Evolutionary conservation across 2,329 filamentous ascomycete species (phyloP), one percentile per base, ranked within the genome.

Genomic region (Diplocarpon rosae): DNA sequence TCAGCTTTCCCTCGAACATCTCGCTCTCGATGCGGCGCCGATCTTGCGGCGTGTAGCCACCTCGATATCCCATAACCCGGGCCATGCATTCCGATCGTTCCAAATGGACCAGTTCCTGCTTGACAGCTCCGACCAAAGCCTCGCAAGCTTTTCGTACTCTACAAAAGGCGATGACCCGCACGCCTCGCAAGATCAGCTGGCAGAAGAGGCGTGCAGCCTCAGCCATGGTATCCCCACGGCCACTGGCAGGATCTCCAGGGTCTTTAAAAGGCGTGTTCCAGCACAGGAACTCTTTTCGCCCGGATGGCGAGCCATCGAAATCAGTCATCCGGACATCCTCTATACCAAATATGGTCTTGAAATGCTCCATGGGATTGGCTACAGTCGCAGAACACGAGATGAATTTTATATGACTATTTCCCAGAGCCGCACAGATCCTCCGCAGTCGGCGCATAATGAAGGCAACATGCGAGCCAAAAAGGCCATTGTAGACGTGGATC

Each of bases 241-340:
- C 90, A 56, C 86, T 94, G 0, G 83, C 78, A 8, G 88, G 85
- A 63, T 96, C 90, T 1, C 73, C 75, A 0, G 90, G 87, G 54
- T 95, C 90, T 61, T 88, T 93, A 63, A 79, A 95, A 0, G 92
- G 92, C 0, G 90, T 95, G 56, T 98, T 96, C 92, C 92, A 98
- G 63, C 89, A 96, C 6, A 98, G 60, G 46, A 96, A 96, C 58
- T 96, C 90, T 61, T 96, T 96, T 16, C 87, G 74, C 0, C 90
- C 87, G 5, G 87, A 87, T 0, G 92, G 92, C 0, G 89, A 95
- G 1, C 92, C 92, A 59, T 98, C 92, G 57, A 85, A 89, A 58
- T 95, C 88, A 1, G 90, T 83, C 36, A 96, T 64, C 46, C 73
- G 78, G 12, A 95, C 85, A 51, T 89, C 71, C 0, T 88, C 76